Percentiles rank a stretch among this genome's conserved stretches.
phyloP scores from a whole-genome alignment of 106 monocot genomes.

The Acorus calamus region DNA sequence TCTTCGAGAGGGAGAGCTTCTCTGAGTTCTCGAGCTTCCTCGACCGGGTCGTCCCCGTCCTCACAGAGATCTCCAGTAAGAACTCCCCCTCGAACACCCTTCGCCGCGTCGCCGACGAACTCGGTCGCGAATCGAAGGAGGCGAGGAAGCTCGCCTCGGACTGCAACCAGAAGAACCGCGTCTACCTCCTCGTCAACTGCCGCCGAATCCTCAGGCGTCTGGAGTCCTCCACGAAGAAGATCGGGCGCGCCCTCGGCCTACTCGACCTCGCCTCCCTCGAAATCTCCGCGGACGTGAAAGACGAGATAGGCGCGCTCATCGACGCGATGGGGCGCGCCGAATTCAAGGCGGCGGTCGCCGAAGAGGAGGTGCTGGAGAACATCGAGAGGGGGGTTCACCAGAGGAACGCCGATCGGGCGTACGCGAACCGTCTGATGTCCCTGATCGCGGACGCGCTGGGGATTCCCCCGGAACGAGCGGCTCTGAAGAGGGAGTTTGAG shows the following conservation, averaged over 20 bases:
- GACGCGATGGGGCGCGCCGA: slow-evolving; percentile 1
- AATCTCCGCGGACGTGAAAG: background rate
- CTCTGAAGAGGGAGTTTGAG: slow-evolving; percentile 11
- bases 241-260: slow-evolving; percentile 13
- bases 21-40: slow-evolving; percentile 9
- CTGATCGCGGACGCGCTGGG: slow-evolving; percentile 17
- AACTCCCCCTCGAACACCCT: background rate
- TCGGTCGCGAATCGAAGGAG: background rate
- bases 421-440: slow-evolving; percentile 14
- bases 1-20: slow-evolving; percentile 15
- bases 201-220: slow-evolving; percentile 6
- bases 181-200: slow-evolving; percentile 28
- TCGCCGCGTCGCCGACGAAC: background rate
- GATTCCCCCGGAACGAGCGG: slow-evolving; percentile 2
- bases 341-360: slow-evolving; percentile 2
- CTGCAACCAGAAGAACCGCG: slow-evolving; percentile 1
- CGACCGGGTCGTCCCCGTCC: slow-evolving; percentile 4
- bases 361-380: slow-evolving; percentile 10
- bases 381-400: slow-evolving; percentile 10
- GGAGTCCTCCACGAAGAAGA: slow-evolving; percentile 8
- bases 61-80: background rate
- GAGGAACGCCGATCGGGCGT: slow-evolving; percentile 8
- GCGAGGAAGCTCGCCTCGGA: background rate
- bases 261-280: slow-evolving; percentile 11
- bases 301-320: slow-evolving; percentile 1